Base-by-base conservation (phyloP, 2,329 filamentous ascomycete genomes). In the Eutypa lata region DNA sequence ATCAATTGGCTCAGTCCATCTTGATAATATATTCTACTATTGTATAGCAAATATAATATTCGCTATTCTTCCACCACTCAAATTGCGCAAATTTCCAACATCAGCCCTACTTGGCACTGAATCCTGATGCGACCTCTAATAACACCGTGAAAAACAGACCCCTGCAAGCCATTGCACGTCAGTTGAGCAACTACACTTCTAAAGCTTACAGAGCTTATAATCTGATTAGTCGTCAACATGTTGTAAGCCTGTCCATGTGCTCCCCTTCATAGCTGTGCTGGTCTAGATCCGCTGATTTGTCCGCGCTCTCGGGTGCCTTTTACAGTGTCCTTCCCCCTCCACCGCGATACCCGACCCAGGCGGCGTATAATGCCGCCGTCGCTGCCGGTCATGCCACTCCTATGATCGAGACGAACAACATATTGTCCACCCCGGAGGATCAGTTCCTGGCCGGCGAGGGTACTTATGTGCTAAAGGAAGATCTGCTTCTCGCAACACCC, bases 401-500 rank as follows among this genome's bases (percentile, higher is more conserved):
- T 37, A 83, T 96, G 71, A 88, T 96, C 66, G 94, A 99, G 79
- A 97, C 93, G 50, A 96, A 94, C 73, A 99, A 97, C 69, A 88
- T 86, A 38, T 76, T 99, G 56, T 84, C 83, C 53, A 88, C 89
- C 64, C 93, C 89, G 22, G 92, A 96, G 63, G 90, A 91, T 72
- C 90, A 95, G 68, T 87, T 99, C 61, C 85, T 96, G 43, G 91
- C 93, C 47, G 94, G 93, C 71, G 94, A 99, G 84, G 94, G 91
- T 90, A 64, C 90, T 56, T 99, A 99, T 67, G 81, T 89, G 21
- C 82, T 97, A 43, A 88, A 91, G 69, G 93, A 99, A 73, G 90
- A 96, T 69, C 77, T 99, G 26, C 88, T 91, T 61, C 86, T 99
- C 53, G 93, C 94, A 44, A 97, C 92, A 33, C 94, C 94, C 52